phyloP scores from a whole-genome alignment of 148 eudicot species.

The Silene latifolia region DNA sequence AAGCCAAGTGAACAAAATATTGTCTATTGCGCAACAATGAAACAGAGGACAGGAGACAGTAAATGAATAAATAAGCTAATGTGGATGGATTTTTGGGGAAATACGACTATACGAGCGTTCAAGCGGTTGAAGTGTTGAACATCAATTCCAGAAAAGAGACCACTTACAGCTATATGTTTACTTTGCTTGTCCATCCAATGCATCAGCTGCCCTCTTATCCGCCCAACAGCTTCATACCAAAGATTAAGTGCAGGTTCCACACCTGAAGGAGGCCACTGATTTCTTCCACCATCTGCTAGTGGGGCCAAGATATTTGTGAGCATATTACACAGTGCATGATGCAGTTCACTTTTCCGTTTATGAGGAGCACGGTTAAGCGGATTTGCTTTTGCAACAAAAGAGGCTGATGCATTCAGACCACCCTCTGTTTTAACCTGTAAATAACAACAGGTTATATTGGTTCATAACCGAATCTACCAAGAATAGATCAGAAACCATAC shows the following conservation, averaged over 20 bases:
- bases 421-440: slow-evolving; percentile 95
- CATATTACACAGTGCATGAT: slow-evolving; percentile 96
- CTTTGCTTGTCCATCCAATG: slow-evolving; percentile 99
- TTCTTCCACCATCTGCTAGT: slow-evolving; percentile 93
- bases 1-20: not conserved
- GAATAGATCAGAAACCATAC: slow-evolving; percentile 40
- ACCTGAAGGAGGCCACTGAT: slow-evolving; percentile 95
- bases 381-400: slow-evolving; percentile 96
- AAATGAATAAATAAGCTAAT: not conserved
- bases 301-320: slow-evolving; percentile 96
- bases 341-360: slow-evolving; percentile 97
- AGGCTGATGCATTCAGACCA: slow-evolving; percentile 96
- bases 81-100: not conserved
- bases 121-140: not conserved
- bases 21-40: not conserved
- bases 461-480: not conserved
- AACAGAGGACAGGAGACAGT: not conserved
- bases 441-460: slow-evolving; percentile 28
- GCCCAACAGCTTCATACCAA: slow-evolving; percentile 99
- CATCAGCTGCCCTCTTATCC: slow-evolving; percentile 78
- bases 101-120: not conserved
- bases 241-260: slow-evolving; percentile 90
- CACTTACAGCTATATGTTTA: slow-evolving; percentile 92
- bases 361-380: slow-evolving; percentile 94
- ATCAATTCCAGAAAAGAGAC: slow-evolving; percentile 4